phyloP scores from a whole-genome alignment of 345 rosid species.

The Abelmoschus esculentus region DNA sequence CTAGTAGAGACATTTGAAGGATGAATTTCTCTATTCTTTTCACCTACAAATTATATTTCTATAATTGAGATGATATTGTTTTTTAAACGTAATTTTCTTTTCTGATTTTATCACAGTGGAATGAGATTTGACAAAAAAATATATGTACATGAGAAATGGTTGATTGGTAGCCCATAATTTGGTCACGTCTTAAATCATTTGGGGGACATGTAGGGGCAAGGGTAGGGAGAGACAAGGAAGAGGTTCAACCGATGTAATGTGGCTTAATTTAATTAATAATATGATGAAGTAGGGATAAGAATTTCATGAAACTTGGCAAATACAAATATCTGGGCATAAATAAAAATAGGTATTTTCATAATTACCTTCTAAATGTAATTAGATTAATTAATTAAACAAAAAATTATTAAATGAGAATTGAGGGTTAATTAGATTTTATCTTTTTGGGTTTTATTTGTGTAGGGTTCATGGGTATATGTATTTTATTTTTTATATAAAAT shows the following conservation, averaged over 20 bases:
- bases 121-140: background rate
- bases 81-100: background rate
- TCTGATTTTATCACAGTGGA: background rate
- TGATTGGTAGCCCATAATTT: slow-evolving; percentile 1
- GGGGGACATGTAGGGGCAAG: background rate
- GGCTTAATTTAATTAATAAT: background rate
- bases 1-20: background rate
- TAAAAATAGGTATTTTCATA: too few relatives aligned
- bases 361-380: too few relatives aligned
- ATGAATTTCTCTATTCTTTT: background rate
- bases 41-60: background rate
- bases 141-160: background rate
- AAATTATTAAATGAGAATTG: too few relatives aligned
- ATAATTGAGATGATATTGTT: background rate
- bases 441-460: too few relatives aligned
- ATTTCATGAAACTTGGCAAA: background rate
- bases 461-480: too few relatives aligned
- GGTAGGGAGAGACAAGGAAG: background rate
- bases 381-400: too few relatives aligned
- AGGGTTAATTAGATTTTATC: too few relatives aligned
- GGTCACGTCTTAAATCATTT: background rate
- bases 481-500: too few relatives aligned
- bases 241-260: background rate
- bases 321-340: too few relatives aligned
- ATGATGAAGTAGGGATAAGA: too few relatives aligned